A percentile compares a stretch with the other conserved stretches of the same genome.
These are phyloP conservation scores for Lathyrus sativus DNA, from an alignment of 306 rosid species.

Conservation along the genomic window DNA sequence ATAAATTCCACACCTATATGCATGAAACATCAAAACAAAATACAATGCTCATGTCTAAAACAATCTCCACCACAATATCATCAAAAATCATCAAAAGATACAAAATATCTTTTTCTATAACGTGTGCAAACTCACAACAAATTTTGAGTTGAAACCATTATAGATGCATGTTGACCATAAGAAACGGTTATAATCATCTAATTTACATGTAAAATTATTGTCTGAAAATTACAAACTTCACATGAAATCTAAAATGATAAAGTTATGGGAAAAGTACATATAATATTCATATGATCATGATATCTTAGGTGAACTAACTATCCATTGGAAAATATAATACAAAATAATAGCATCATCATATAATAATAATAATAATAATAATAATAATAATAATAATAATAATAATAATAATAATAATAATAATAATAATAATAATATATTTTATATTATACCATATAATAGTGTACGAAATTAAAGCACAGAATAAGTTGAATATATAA, in stretches of 20 bases:
- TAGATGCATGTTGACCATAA: conserved; percentile 17
- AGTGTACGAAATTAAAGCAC: conserved; percentile 10
- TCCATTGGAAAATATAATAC: conserved; percentile 27
- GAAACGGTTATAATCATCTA: background rate
- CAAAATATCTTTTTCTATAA: background rate
- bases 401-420: background rate
- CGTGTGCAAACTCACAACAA: background rate
- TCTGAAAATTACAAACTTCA: background rate
- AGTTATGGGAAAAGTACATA: background rate
- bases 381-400: no score
- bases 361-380: no score
- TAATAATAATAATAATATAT: background rate
- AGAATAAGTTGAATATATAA: background rate
- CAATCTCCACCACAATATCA: background rate
- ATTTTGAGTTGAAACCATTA: conserved; percentile 10
- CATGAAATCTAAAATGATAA: conserved; percentile 1
- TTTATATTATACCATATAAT: background rate
- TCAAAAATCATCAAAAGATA: background rate
- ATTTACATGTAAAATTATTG: conserved; percentile 7
- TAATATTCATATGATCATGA: conserved; percentile 1
- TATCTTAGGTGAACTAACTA: conserved; percentile 18
- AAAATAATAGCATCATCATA: background rate
- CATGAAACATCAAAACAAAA: background rate
- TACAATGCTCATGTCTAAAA: background rate
- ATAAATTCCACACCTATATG: background rate